phyloP scores from a whole-genome alignment of 1,284 basidiomycete genomes.

The Neotropicomus parvogracilis region DNA sequence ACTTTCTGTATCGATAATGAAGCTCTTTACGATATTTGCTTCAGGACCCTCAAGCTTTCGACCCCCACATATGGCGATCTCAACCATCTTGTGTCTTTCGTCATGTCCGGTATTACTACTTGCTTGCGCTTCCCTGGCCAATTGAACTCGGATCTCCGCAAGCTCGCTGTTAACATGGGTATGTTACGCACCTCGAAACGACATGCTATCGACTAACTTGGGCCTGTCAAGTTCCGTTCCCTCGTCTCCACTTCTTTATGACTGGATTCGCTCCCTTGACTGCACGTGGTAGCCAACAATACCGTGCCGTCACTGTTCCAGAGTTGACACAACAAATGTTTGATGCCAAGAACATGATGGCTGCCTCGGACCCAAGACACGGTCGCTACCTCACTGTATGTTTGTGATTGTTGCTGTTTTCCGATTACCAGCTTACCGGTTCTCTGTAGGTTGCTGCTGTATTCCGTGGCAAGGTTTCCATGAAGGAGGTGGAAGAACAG shows the following conservation, averaged over 20 bases:
- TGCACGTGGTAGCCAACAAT: constrained; percentile 88
- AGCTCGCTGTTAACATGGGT: constrained; percentile 99
- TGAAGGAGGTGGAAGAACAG: constrained; percentile 98
- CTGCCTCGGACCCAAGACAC: constrained; percentile 90
- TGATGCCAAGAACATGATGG: constrained; percentile 99
- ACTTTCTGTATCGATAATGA: constrained; percentile 98
- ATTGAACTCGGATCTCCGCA: constrained; percentile 95
- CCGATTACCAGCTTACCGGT: not conserved
- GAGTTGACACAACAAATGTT: constrained; percentile 99
- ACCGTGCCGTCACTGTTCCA: constrained; percentile 92
- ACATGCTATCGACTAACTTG: not conserved
- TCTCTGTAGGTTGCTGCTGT: constrained; percentile 79
- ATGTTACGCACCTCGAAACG: constrained; percentile 26
- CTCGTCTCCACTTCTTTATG: constrained; percentile 99
- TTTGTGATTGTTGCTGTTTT: constrained; percentile 22
- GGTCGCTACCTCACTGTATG: constrained; percentile 89
- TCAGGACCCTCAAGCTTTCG: constrained; percentile 91
- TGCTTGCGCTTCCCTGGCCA: constrained; percentile 98
- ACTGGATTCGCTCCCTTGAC: constrained; percentile 95
- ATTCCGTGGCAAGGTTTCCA: constrained; percentile 98
- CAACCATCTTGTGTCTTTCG: constrained; percentile 94
- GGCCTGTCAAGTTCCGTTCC: constrained; percentile 76
- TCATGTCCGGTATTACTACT: constrained; percentile 98
- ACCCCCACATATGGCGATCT: constrained; percentile 95
- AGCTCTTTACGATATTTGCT: constrained; percentile 97